A percentile compares a stretch with the other conserved stretches of the same genome.
phyloP scores from a whole-genome alignment of 495 filamentous ascomycete genomes.

The Endocarpon pusillum region DNA sequence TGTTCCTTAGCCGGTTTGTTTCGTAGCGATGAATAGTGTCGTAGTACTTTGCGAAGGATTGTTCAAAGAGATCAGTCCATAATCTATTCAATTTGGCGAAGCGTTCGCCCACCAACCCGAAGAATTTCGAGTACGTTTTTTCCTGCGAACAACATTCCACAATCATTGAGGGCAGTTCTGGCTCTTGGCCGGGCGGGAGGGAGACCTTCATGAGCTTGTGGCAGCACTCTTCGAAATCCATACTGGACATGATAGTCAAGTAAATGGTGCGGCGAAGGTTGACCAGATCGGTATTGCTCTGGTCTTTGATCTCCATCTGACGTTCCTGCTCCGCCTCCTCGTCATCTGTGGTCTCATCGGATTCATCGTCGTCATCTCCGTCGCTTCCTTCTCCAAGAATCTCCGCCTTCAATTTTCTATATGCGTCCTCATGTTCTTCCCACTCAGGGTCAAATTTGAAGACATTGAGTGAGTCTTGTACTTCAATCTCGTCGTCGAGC shows the following conservation, averaged over 20 bases:
- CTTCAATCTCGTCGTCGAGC: slow-evolving; percentile 66
- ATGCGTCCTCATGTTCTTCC: slow-evolving; percentile 81
- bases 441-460: slow-evolving; percentile 88
- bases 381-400: slow-evolving; percentile 86
- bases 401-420: slow-evolving; percentile 75
- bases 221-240: slow-evolving; percentile 86
- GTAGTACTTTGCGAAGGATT: slow-evolving; percentile 81
- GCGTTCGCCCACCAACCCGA: slow-evolving; percentile 80
- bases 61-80: slow-evolving; percentile 84
- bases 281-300: slow-evolving; percentile 86
- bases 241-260: slow-evolving; percentile 87
- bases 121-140: slow-evolving; percentile 91
- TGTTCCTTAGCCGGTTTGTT: slow-evolving; percentile 83
- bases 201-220: slow-evolving; percentile 91
- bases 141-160: slow-evolving; percentile 93
- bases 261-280: slow-evolving; percentile 91
- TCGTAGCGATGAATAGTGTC: slow-evolving; percentile 95
- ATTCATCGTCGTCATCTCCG: slow-evolving; percentile 50
- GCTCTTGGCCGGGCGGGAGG: slow-evolving; percentile 72
- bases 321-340: slow-evolving; percentile 59
- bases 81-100: slow-evolving; percentile 90
- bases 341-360: slow-evolving; percentile 60
- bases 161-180: slow-evolving; percentile 87
- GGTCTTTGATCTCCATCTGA: slow-evolving; percentile 88
- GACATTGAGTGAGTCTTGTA: slow-evolving; percentile 73